Evolutionary conservation across 169 alveolate genomes (phyloP), one percentile per base, ranked within the genome.

Genomic region (Cryptosporidium ryanae): DNA sequence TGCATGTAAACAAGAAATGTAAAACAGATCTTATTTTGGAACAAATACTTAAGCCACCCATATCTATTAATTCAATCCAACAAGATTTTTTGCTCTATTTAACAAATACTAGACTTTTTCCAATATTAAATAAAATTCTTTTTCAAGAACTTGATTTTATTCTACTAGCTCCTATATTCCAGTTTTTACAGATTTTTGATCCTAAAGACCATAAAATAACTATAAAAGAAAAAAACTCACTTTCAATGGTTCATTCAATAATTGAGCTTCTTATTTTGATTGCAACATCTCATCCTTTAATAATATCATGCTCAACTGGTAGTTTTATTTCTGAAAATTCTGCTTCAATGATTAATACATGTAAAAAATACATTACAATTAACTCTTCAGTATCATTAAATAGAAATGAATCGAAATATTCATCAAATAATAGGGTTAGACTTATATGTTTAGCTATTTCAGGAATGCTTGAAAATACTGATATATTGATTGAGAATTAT

Each of bases 121-220:
- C 87, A 1, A 32, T 57, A 6, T 52, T 76, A 2, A 76, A 57
- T 0, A 76, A 55, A 44, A 31, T 76, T 31, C 64, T 76, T 2
- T 43, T 57, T 65, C 68, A 61, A 59, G 87, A 76, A 12, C 71
- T 76, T 1, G 87, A 76, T 50, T 76, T 59, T 46, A 43, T 76
- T 13, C 87, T 76, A 57, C 25, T 76, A 25, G 87, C 87, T 13
- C 87, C 87, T n/a, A 61, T 76, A 18, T 61, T 59, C n/a, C 25
- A 48, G 6, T 76, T 76, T 31, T 25, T 76, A 38, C 57, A 43
- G 43, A 44, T 32, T 17, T 50, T 52, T 18, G 52, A 70, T 21
- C 55, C 55, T 18, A 21, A 32, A 18, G 46, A 54, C 17, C 2
- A 34, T 54, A 27, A 27, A 12, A n/a, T 76, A 38, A 27, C 34